Percentiles rank a stretch among this genome's conserved stretches.
Conservation (phyloP, 2,329 filamentous ascomycete species). For the Botryotinia narcissicola region DNA sequence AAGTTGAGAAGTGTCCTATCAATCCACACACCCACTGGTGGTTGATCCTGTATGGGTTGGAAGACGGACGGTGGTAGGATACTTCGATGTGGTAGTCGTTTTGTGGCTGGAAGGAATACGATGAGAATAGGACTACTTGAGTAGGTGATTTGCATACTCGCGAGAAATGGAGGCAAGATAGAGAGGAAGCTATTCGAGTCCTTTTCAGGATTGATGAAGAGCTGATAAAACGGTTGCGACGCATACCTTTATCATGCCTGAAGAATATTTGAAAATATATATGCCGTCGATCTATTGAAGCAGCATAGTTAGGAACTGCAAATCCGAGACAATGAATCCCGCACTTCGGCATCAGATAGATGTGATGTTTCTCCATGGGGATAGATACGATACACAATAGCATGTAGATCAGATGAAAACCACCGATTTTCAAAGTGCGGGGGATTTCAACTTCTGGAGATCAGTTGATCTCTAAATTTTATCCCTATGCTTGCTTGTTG, state of each 20-base stretch:
- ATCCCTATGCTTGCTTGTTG: neutral
- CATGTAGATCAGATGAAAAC: neutral
- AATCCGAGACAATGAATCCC: neutral
- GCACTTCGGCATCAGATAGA: neutral
- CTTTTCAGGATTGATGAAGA: neutral
- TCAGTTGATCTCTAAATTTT: neutral
- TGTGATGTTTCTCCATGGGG: neutral
- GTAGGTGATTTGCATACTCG: too few species aligned
- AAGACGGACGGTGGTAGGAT: too few species aligned
- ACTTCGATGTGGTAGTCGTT: too few species aligned
- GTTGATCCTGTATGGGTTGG: too few species aligned
- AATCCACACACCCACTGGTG: too few species aligned
- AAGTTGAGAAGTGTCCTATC: too few species aligned
- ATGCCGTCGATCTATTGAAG: neutral
- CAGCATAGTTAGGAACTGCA: neutral
- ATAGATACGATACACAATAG: neutral
- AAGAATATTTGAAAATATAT: neutral
- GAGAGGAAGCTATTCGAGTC: too few species aligned
- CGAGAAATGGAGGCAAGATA: too few species aligned
- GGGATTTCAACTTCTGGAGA: neutral
- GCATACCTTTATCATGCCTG: neutral
- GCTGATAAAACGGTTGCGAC: neutral
- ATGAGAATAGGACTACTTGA: too few species aligned
- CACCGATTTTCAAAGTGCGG: neutral
- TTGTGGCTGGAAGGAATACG: too few species aligned